phyloP scores from a whole-genome alignment of 768 basidiomycete species.

The Chalciporus sphaerocephalus region DNA sequence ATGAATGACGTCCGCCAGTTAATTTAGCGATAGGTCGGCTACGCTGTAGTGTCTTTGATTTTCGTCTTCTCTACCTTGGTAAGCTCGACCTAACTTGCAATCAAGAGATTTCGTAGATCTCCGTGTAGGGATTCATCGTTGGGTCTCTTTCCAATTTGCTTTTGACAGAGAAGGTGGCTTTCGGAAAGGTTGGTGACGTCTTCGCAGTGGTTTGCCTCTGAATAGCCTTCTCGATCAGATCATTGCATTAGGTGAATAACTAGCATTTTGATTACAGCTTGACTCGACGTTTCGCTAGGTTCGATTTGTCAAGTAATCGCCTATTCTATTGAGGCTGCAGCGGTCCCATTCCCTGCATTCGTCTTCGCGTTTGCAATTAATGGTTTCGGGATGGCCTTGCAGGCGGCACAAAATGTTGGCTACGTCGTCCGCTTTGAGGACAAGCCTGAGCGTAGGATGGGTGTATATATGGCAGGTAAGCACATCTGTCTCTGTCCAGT shows the following conservation, averaged over 20 bases:
- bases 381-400: slow-evolving; percentile 39
- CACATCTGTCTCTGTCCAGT: background rate
- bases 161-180: slow-evolving; percentile 38
- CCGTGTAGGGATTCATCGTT: slow-evolving; percentile 36
- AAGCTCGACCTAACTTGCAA: slow-evolving; percentile 5
- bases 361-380: slow-evolving; percentile 34
- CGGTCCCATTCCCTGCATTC: slow-evolving; percentile 39
- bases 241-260: slow-evolving; percentile 32
- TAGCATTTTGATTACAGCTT: background rate
- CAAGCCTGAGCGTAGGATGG: slow-evolving; percentile 35
- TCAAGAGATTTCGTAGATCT: slow-evolving; percentile 12
- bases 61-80: slow-evolving; percentile 48
- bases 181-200: slow-evolving; percentile 34
- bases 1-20: background rate
- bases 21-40: slow-evolving; percentile 36
- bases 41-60: slow-evolving; percentile 49
- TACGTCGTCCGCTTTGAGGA: slow-evolving; percentile 37
- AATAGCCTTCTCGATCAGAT: slow-evolving; percentile 23
- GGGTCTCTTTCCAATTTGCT: slow-evolving; percentile 43
- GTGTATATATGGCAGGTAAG: slow-evolving; percentile 42
- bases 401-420: slow-evolving; percentile 43
- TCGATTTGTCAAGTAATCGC: slow-evolving; percentile 19
- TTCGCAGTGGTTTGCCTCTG: background rate
- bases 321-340: slow-evolving; percentile 33
- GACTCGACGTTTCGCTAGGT: slow-evolving; percentile 2